Percentiles rank a stretch among this genome's conserved stretches.
Conservation (phyloP, 1,284 basidiomycete species). For the Hemileia vastatrix region DNA sequence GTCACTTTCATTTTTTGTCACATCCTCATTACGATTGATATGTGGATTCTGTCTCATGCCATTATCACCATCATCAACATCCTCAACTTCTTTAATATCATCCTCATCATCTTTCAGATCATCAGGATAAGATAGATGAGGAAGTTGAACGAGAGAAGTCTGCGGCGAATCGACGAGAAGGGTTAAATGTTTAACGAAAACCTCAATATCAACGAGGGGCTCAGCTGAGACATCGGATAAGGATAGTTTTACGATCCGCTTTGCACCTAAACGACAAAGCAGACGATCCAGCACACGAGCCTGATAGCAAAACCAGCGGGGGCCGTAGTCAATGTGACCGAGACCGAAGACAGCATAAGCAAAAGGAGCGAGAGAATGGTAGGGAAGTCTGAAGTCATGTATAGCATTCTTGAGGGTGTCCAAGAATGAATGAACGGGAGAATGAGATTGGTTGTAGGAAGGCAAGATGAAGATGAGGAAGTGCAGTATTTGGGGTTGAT, state of each 20-base stretch:
- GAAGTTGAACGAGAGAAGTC: background rate
- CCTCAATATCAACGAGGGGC: background rate
- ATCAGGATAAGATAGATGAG: background rate
- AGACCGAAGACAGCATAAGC: constrained; percentile 9
- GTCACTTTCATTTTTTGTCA: no score
- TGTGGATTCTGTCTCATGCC: no score
- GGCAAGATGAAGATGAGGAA: constrained; percentile 9
- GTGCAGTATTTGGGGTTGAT: background rate
- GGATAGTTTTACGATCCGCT: background rate
- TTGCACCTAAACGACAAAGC: constrained; percentile 2
- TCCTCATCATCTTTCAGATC: constrained; percentile 6
- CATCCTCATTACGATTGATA: no score
- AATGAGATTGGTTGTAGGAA: constrained; percentile 22
- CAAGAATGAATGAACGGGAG: constrained; percentile 17
- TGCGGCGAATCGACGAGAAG: background rate
- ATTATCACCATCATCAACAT: constrained; percentile 1
- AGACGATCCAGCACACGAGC: constrained; percentile 13
- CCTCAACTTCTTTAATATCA: background rate
- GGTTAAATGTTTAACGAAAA: background rate
- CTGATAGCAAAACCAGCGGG: constrained; percentile 19
- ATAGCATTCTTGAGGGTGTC: constrained; percentile 15
- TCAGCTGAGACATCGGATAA: constrained; percentile 15
- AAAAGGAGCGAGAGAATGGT: constrained; percentile 5
- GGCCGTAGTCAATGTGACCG: constrained; percentile 7
- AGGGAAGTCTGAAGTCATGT: constrained; percentile 17